Conservation (phyloP, 148 eudicot genomes). For the Limonium bicolor region DNA sequence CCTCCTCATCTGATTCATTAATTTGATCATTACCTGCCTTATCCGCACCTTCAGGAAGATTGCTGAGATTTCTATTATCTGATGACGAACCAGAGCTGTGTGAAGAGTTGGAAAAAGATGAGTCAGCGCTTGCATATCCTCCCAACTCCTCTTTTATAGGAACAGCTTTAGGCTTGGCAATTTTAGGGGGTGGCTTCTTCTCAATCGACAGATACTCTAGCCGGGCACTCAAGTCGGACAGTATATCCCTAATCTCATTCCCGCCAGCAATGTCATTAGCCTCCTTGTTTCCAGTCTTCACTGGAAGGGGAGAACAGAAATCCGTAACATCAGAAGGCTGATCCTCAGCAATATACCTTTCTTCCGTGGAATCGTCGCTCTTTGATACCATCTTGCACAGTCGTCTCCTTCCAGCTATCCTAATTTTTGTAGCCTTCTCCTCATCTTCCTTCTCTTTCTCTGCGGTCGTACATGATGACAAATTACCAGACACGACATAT, state of each 20-base stretch:
- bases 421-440: constrained; percentile 32
- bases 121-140: constrained; percentile 21
- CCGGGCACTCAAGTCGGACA: constrained; percentile 60
- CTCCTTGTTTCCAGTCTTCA: constrained; percentile 10
- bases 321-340: constrained; percentile 30
- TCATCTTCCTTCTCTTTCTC: constrained; percentile 27
- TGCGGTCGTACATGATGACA: not conserved
- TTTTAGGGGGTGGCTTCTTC: constrained; percentile 36
- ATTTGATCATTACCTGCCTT: constrained; percentile 3
- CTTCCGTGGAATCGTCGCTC: not conserved
- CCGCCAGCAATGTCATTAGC: constrained; percentile 21
- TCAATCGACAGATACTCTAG: constrained; percentile 67
- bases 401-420: constrained; percentile 70
- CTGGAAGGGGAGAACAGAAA: constrained; percentile 39
- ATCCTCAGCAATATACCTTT: constrained; percentile 12
- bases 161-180: constrained; percentile 13
- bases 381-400: constrained; percentile 54
- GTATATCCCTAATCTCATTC: constrained; percentile 68
- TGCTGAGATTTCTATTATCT: constrained; percentile 11
- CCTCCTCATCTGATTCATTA: constrained; percentile 10
- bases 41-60: constrained; percentile 10
- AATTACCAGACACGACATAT: not conserved
- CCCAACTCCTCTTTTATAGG: constrained; percentile 16
- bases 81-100: constrained; percentile 23
- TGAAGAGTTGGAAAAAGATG: constrained; percentile 32